Evolutionary conservation across 2,329 filamentous ascomycete genomes (phyloP), one percentile per base, ranked within the genome.

Genomic region (Pyricularia pennisetigena): DNA sequence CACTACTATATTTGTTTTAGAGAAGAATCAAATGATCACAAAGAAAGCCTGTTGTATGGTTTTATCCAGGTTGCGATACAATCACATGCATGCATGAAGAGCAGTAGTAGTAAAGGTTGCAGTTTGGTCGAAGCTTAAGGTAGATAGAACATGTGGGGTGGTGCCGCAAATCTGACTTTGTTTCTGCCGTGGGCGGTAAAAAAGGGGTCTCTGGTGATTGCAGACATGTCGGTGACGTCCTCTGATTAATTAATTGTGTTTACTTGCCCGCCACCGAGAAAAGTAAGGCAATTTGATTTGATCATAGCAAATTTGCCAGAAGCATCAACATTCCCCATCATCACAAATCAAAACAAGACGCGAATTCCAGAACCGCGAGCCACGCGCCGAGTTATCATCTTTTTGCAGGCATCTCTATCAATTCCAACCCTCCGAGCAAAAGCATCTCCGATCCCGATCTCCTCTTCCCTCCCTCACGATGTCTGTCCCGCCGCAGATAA

Each of bases 401-500:
- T 35, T 35, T 35, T 26, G 41, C 41, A 49, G 16, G 28, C 35
- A 28, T 26, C 32, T 66, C 23, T 32, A 16, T 66, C 26, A n/a
- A 49, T n/a, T 49, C 41, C 41, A 49, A 35, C 41, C 16, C 41
- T 20, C 41, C 4, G 16, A 49, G 41, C 41, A 49, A 49, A 49
- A n/a, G 16, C 41, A 4, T 49, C 41, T n/a, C 41, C 41, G 41
- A 49, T 49, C 41, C 32, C 35, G 14, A 20, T 16, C 1, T 24
- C 63, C 63, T 23, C 28, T 29, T 16, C 63, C 16, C 28, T 28
- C 29, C 24, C 28, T 28, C 61, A 65, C 30, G 66, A 87, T 87
- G 85, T 85, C 85, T 65, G 78, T 86, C 4, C 86, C 85, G 28
- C 85, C 85, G 29, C 82, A 86, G 70, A 78, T 85, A 65, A 88